These are phyloP conservation scores for Penicillium glabrum DNA, from an alignment of 2,329 filamentous ascomycete genomes.

Conservation along the genomic window DNA sequence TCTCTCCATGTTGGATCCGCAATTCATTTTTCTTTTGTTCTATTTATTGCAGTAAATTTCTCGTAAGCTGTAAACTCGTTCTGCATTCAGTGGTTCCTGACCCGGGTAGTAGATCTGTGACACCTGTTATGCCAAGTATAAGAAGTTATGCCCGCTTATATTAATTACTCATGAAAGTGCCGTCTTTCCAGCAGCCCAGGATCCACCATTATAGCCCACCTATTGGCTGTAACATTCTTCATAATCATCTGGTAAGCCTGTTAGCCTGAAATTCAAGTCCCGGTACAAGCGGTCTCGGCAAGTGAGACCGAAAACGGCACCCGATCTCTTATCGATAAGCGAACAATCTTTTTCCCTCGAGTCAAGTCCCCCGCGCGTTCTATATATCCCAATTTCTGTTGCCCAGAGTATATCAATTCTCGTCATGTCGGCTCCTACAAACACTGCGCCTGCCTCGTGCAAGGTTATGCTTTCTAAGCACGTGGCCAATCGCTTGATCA, in stretches of 20 bases:
- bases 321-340: slow-evolving; percentile 39
- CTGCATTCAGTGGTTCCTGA: not conserved
- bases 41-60: too few species aligned
- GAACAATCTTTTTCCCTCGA: slow-evolving; percentile 32
- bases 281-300: slow-evolving; percentile 8
- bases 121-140: not conserved
- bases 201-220: not conserved
- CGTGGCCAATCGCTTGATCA: slow-evolving; percentile 78
- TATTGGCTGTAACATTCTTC: not conserved
- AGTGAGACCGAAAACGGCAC: slow-evolving; percentile 31
- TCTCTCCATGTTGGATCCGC: slow-evolving; percentile 27
- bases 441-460: slow-evolving; percentile 57
- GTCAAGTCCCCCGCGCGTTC: slow-evolving; percentile 11
- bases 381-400: slow-evolving; percentile 7
- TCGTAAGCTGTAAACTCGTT: not conserved
- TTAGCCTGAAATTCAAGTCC: not conserved
- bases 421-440: slow-evolving; percentile 33
- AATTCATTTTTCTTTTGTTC: slow-evolving; percentile 38
- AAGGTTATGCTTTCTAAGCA: slow-evolving; percentile 89
- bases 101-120: not conserved
- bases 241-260: not conserved
- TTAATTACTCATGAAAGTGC: not conserved
- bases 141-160: not conserved
- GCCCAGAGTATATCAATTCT: slow-evolving; percentile 3
- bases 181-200: not conserved